Base-by-base conservation (phyloP, 148 eudicot genomes). In the Dianthus caryophyllus region DNA sequence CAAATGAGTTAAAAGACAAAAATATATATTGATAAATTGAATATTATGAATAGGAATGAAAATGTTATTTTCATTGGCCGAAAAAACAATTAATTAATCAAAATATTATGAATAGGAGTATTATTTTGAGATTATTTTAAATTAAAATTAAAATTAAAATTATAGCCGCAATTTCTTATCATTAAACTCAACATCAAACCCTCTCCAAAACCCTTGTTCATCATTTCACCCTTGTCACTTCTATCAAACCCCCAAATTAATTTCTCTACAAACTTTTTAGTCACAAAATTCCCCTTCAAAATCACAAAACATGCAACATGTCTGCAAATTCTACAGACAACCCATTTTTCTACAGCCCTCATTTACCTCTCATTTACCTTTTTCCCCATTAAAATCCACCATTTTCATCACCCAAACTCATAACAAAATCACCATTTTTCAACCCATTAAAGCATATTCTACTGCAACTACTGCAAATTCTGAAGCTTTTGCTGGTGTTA, bases 321-420 rank as follows among this genome's bases (percentile, higher is more conserved):
- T 81, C n/a, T 84, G 83, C 79, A 83, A 58, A 77, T 31, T 76
- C 33, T 84, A 78, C 17, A 73, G 66, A 44, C 74, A 68, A 1
- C 76, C 82, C n/a, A 70, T 58, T 30, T 61, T 84, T 27, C 70
- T 78, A 57, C 74, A n/a, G n/a, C n/a, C n/a, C n/a, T n/a, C n/a
- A n/a, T n/a, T n/a, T n/a, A n/a, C 72, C 1, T 69, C 67, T 15
- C 57, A 67, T 5, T 49, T 73, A 29, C 65, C 39, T 57, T 71
- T 21, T 62, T 77, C 50, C 65, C 76, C 66, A 14, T 39, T 61
- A 21, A 61, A 61, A 61, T 61, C 65, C 2, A 21, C 29, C 18
- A 66, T 72, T 57, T n/a, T 65, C 18, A 67, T 69, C 48, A 44
- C 21, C 27, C 62, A 30, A 6, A 67, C 21, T 7, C 69, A 65